A percentile compares a stretch with the other conserved stretches of the same genome.
These are phyloP conservation scores for Acmispon strigosus DNA, from an alignment of 306 rosid genomes.

Conservation along the genomic window DNA sequence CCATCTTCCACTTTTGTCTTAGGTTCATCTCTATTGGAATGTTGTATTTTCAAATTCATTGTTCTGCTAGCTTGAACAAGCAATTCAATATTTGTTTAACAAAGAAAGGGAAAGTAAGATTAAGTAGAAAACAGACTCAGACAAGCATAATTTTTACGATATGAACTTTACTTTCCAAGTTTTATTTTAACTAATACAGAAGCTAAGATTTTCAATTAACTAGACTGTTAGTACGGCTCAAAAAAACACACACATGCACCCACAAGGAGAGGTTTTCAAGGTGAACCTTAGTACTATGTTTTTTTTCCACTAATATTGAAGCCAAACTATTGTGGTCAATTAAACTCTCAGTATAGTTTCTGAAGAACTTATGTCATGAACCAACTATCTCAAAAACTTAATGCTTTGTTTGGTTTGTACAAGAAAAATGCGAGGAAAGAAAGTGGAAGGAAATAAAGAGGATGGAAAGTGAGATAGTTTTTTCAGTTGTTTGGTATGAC, in stretches of 20 bases:
- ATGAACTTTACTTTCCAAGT: neutral
- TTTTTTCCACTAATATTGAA: neutral
- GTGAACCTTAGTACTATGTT: neutral
- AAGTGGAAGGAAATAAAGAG: no score
- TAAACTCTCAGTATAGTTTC: neutral
- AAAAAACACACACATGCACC: neutral
- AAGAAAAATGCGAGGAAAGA: no score
- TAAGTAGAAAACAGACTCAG: neutral
- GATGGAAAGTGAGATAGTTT: no score
- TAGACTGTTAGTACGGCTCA: neutral
- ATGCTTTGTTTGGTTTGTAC: no score
- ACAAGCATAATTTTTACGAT: neutral
- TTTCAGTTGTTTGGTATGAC: no score
- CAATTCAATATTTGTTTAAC: neutral
- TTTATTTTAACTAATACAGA: neutral
- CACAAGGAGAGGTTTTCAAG: neutral
- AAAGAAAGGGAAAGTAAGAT: neutral
- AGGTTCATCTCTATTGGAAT: neutral
- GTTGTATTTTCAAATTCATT: neutral
- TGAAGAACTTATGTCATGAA: neutral
- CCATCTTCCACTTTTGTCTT: neutral
- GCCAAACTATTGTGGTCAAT: conserved; percentile 1
- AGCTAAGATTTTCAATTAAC: neutral
- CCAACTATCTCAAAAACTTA: no score
- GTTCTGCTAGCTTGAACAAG: neutral